phyloP scores from a whole-genome alignment of 2,329 filamentous ascomycete genomes.

The Ilyonectria robusta region DNA sequence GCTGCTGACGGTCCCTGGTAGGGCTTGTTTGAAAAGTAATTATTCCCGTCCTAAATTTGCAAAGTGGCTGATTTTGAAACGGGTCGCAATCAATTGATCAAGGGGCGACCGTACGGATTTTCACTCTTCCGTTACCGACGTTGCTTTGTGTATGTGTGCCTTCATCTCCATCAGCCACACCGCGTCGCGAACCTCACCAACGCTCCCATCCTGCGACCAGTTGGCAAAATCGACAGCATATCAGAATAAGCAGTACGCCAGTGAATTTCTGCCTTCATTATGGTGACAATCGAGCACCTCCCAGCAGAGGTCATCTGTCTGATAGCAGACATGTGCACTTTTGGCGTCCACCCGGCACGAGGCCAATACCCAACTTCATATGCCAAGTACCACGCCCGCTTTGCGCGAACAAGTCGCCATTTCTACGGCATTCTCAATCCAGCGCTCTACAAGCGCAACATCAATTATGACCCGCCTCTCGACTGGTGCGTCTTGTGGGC shows the following conservation, averaged over 20 bases:
- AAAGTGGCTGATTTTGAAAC: background rate
- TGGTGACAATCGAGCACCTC: constrained; percentile 12
- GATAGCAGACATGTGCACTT: constrained; percentile 18
- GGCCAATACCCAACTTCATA: constrained; percentile 18
- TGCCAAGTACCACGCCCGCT: constrained; percentile 9
- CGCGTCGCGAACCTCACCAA: background rate
- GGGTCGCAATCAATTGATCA: background rate
- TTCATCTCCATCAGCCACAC: too few relatives aligned
- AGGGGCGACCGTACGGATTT: background rate
- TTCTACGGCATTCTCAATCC: constrained; percentile 28
- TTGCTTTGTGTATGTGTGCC: background rate
- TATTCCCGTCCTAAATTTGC: background rate
- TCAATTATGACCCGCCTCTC: background rate
- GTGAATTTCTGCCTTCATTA: background rate
- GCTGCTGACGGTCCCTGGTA: too few relatives aligned
- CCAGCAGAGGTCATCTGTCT: constrained; percentile 16
- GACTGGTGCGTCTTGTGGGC: constrained; percentile 25
- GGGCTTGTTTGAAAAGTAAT: background rate
- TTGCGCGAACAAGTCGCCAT: constrained; percentile 25
- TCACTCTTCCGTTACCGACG: background rate
- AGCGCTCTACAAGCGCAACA: constrained; percentile 15
- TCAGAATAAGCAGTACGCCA: background rate
- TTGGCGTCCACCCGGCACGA: background rate
- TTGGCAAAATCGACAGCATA: background rate
- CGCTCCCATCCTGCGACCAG: background rate